Base-by-base conservation (phyloP, 495 filamentous ascomycete species). In the Tuber melanosporum region DNA sequence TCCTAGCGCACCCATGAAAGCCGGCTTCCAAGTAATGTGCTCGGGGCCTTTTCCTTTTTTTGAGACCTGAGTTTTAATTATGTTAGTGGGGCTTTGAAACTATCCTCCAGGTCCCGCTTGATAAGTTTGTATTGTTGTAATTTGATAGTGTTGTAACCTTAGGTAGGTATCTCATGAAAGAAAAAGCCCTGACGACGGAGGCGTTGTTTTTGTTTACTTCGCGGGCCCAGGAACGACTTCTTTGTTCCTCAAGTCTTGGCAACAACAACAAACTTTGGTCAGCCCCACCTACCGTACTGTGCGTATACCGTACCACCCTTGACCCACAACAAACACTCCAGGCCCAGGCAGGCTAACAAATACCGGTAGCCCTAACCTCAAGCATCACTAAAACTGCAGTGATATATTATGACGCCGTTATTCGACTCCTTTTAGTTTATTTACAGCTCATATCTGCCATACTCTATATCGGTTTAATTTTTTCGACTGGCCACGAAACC, bases 151-250 rank as follows among this genome's bases (percentile, higher is more conserved):
- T 73, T 75, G 73, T 36, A 66, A 66, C 57, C 26, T 66, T 66
- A 36, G 57, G 26, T 36, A 66, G 57, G 26, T 36, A 66, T 17
- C 26, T 66, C 4, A 12, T 7, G 26, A 17, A 66, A 36, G 12
- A 75, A 75, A 80, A 66, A 73, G 70, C 26, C 71, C 42, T 26
- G 44, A 43, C 41, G 42, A 49, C 49, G 57, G 41, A 70, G 78
- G 78, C 46, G 78, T 82, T 82, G 80, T 81, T 81, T 82, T 82
- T 82, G 80, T 82, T 82, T 82, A 82, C 74, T 69, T 77, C 46
- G 75, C 73, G 80, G 70, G 39, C 3, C n/a, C 42, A 76, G 79
- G 57, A 66, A 66, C 57, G 26, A 66, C 52, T 15, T 32, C 57
- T 19, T 66, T 66, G 57, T 66, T 66, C 26, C 3, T 66, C 6